Base-by-base conservation (phyloP, 2,329 filamentous ascomycete species). In the Cercospora sp. region DNA sequence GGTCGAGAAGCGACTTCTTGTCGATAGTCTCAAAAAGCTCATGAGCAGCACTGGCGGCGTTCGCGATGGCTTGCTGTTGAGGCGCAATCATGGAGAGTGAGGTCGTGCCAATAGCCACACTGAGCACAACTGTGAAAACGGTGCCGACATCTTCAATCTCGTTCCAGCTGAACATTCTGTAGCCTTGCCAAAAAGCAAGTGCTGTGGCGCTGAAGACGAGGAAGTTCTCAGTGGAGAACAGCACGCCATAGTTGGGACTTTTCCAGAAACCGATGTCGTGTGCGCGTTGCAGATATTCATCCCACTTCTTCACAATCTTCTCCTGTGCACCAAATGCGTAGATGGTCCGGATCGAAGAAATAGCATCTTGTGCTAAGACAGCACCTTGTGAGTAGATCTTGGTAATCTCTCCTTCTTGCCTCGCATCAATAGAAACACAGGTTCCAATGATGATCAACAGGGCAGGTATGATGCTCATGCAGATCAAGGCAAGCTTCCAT, bases 261-360 rank as follows among this genome's bases (percentile, higher is more conserved):
- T 83, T 84, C 70, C 81, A 83, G 64, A 78, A 80, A 0, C 81
- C 82, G 63, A 81, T 76, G n/a, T 77, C 71, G 67, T 81, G 80
- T 8, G 83, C 83, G 45, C 80, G 75, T 28, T 74, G 69, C 3
- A 86, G 76, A 48, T 79, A 77, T 10, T 75, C 75, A 60, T 85
- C 80, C 67, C 85, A 85, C 67, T 77, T 80, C 16, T 73, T 69
- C 2, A 79, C 77, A 45, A 86, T 75, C 60, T 82, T 79, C 4
- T 78, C 75, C 33, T 81, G 79, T 3, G 83, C 78, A 67, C 83
- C 82, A 70, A 86, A 86, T 0, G 82, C 82, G 59, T 81, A 79
- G 8, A 86, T 82, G 0, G 83, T 86, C 2, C 81, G 79, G 67
- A 86, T 82, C 0, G 82, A 84, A 7, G 79, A 80, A 45, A 86